A percentile compares a stretch with the other conserved stretches of the same genome.
These are phyloP conservation scores for Yamadazyma taylorii DNA, from an alignment of 1,139 yeast species.

Conservation along the genomic window DNA sequence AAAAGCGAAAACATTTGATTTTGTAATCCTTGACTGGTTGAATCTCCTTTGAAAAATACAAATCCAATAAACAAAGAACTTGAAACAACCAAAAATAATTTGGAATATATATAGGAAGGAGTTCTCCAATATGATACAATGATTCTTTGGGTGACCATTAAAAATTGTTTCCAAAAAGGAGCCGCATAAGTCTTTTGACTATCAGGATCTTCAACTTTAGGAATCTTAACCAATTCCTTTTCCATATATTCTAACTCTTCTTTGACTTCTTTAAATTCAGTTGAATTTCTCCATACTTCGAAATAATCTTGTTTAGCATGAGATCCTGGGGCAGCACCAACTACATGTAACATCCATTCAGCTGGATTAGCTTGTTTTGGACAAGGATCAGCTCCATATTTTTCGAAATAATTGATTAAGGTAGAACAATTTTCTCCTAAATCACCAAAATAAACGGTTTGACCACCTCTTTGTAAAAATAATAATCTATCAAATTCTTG, in stretches of 20 bases:
- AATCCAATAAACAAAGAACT: slow-evolving; percentile 50
- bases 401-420: slow-evolving; percentile 56
- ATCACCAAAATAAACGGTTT: slow-evolving; percentile 68
- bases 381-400: slow-evolving; percentile 51
- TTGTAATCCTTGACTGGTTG: slow-evolving; percentile 58
- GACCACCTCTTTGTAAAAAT: slow-evolving; percentile 48
- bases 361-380: slow-evolving; percentile 51
- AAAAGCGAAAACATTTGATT: slow-evolving; percentile 69
- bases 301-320: slow-evolving; percentile 35
- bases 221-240: slow-evolving; percentile 27
- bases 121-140: slow-evolving; percentile 46
- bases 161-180: slow-evolving; percentile 26
- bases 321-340: slow-evolving; percentile 42
- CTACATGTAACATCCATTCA: slow-evolving; percentile 58
- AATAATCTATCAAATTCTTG: slow-evolving; percentile 37
- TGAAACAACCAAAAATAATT: slow-evolving; percentile 34
- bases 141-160: slow-evolving; percentile 25
- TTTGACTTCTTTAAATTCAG: slow-evolving; percentile 24
- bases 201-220: slow-evolving; percentile 24
- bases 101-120: slow-evolving; percentile 40
- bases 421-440: slow-evolving; percentile 55
- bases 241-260: slow-evolving; percentile 28
- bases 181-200: slow-evolving; percentile 26
- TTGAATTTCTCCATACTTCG: slow-evolving; percentile 35
- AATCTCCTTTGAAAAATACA: slow-evolving; percentile 59